Evolutionary conservation across 257 asterid genomes (phyloP).

Genomic region (Solanum ossicruentum): DNA sequence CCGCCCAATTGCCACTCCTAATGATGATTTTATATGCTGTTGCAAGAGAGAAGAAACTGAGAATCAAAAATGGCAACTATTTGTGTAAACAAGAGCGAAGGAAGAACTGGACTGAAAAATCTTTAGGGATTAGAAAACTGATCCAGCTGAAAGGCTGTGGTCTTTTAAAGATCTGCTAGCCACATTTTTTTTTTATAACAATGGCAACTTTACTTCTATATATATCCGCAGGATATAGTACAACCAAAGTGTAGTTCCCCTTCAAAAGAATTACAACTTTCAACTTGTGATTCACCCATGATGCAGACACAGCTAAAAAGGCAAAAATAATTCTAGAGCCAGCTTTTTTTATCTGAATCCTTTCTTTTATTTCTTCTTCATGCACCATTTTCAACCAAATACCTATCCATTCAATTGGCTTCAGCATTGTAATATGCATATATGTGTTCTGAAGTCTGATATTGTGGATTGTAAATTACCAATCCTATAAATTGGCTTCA

Average conservation of each 20-base stretch:
- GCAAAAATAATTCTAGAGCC: neutral
- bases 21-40: neutral
- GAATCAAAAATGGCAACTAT: neutral
- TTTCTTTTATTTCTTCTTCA: neutral
- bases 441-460: neutral
- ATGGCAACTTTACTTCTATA: too few species aligned
- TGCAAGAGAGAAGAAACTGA: neutral
- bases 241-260: too few species aligned
- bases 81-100: neutral
- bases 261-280: too few species aligned
- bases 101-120: neutral
- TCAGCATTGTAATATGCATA: neutral
- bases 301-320: neutral
- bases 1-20: too few species aligned
- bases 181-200: neutral
- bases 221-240: too few species aligned
- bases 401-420: neutral
- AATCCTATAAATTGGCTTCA: neutral
- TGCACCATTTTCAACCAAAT: neutral
- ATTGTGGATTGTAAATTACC: neutral
- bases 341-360: neutral
- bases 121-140: neutral
- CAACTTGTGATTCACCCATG: too few species aligned
- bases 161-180: neutral
- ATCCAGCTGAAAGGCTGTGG: neutral